A percentile compares a stretch with the other conserved stretches of the same genome.
These are phyloP conservation scores for Oryza officinalis DNA, from an alignment of 176 grass and related monocot genomes.

Conservation along the genomic window DNA sequence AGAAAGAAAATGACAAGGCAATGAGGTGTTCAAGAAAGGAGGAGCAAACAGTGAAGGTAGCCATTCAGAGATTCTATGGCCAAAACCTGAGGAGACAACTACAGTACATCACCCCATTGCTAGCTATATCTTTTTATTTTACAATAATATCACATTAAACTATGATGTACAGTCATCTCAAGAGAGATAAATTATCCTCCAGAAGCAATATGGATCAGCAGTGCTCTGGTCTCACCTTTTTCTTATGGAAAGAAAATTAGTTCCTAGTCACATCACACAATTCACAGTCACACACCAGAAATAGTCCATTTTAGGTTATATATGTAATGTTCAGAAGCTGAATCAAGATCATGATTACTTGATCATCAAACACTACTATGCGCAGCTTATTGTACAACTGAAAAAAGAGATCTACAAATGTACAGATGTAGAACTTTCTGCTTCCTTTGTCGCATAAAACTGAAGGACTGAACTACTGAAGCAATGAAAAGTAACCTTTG, in stretches of 20 bases:
- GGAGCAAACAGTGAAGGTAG: conserved; percentile 28
- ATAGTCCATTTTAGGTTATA: neutral
- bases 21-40: conserved; percentile 5
- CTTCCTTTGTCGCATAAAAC: neutral
- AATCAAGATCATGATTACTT: conserved; percentile 8
- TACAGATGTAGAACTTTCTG: neutral
- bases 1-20: conserved; percentile 38
- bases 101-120: conserved; percentile 24
- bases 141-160: conserved; percentile 34
- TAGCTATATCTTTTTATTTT: conserved; percentile 35
- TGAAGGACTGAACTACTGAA: neutral
- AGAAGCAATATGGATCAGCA: conserved; percentile 23
- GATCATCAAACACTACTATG: neutral
- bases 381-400: neutral
- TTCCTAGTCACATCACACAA: conserved; percentile 40
- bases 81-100: conserved; percentile 34
- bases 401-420: neutral
- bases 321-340: neutral
- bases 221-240: conserved; percentile 10
- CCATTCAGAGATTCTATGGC: conserved; percentile 43
- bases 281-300: conserved; percentile 6
- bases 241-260: neutral
- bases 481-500: conserved; percentile 21
- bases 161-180: neutral
- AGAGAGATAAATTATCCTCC: neutral